Base-by-base conservation (phyloP, 208 protist species). In the Kentomonas sorsogonicus region DNA sequence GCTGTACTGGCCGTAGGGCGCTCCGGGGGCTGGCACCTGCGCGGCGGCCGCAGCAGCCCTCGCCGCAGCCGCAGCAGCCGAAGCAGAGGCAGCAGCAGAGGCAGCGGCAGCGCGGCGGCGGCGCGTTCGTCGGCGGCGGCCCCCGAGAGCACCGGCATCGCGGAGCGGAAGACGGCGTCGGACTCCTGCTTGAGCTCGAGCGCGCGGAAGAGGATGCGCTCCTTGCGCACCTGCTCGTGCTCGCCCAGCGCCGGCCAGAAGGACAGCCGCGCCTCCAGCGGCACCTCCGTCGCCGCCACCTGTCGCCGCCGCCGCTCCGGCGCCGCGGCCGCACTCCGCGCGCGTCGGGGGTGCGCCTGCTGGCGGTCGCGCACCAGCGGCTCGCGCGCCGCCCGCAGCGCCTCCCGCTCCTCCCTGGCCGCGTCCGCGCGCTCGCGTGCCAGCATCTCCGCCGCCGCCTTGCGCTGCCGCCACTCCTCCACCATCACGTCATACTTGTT, bases 401-500 rank as follows among this genome's bases (percentile, higher is more conserved):
- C 67, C 36, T 74, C 53, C 5, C 56, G 62, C 40, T 92, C 80
- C 48, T 86, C 71, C 52, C 66, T 63, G 25, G 77, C 73, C 18
- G 63, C 38, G 48, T 82, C 67, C 1, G 88, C 88, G 48, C 69
- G 70, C 72, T 81, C 74, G 1, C 68, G 52, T 23, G 88, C 79
- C 15, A 86, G 60, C 26, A 69, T 60, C 52, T 79, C 72, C 25
- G 86, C 77, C 0, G 84, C 83, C 15, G 76, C 74, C 66, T 88
- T 87, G 33, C 84, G 78, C 71, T 88, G 75, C 9, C 80, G 77
- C 88, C 88, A 95, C 68, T 95, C 88, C 64, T 91, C 79, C 34
- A 95, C 76, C 88, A 95, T 95, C 25, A 95, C 50, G 34, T 80
- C 84, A 45, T 95, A 95, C 66, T 91, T 92, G 59, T 86, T 86